Percentiles rank a stretch among this genome's conserved stretches.
Evolutionary conservation across 441 rosid genomes (phyloP).

Genomic region (Jatropha multifida): DNA sequence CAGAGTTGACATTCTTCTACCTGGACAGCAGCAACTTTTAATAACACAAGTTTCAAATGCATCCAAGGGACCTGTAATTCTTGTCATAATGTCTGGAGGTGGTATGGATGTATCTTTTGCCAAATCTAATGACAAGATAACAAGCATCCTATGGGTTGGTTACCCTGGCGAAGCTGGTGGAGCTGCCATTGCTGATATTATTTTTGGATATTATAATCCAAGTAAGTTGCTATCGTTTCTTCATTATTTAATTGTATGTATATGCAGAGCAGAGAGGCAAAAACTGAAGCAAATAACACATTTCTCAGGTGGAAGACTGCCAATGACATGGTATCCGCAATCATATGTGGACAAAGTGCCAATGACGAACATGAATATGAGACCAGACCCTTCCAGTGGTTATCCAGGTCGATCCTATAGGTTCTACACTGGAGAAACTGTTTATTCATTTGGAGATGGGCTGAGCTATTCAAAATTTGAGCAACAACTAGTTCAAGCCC

Average conservation of each 20-base stretch:
- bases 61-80: constrained; percentile 77
- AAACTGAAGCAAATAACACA: background rate
- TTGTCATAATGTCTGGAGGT: constrained; percentile 88
- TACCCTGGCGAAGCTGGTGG: constrained; percentile 95
- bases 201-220: constrained; percentile 72
- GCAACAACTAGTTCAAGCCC: constrained; percentile 54
- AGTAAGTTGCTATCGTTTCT: constrained; percentile 37
- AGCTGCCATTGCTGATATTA: constrained; percentile 76
- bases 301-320: constrained; percentile 69
- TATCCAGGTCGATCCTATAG: constrained; percentile 90
- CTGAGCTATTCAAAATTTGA: constrained; percentile 52
- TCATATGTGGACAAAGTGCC: constrained; percentile 71
- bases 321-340: constrained; percentile 98
- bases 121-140: constrained; percentile 50
- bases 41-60: constrained; percentile 64
- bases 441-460: constrained; percentile 76
- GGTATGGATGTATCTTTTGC: constrained; percentile 77
- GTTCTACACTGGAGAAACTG: constrained; percentile 78
- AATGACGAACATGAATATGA: constrained; percentile 98
- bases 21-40: constrained; percentile 65
- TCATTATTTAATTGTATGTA: too few relatives aligned
- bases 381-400: constrained; percentile 67
- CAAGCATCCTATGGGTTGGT: constrained; percentile 84
- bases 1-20: constrained; percentile 55
- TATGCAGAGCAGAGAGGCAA: background rate